phyloP scores from a whole-genome alignment of 2,329 filamentous ascomycete genomes.

The Ceratocystis destructans region DNA sequence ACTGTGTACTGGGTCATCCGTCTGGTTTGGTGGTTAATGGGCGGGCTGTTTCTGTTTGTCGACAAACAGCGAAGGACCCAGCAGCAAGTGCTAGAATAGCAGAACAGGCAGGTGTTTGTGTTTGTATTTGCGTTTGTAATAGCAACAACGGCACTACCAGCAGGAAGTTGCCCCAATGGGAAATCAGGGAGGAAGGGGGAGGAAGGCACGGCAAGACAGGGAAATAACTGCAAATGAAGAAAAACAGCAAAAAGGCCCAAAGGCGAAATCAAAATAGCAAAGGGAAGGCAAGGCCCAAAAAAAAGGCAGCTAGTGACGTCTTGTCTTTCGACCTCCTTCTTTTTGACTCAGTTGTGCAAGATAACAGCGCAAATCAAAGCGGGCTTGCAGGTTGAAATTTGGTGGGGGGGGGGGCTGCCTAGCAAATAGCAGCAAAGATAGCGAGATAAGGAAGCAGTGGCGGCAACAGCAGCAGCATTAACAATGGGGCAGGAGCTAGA shows the following conservation, averaged over 20 bases:
- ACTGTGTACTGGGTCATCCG: neutral
- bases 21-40: neutral
- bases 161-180: neutral
- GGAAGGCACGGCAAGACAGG: neutral
- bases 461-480: no score
- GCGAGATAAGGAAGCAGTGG: neutral
- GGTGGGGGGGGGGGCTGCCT: neutral
- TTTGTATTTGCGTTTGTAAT: neutral
- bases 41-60: neutral
- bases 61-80: neutral
- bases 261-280: neutral
- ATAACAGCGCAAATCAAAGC: constrained; percentile 2
- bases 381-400: neutral
- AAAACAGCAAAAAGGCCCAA: neutral
- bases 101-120: neutral
- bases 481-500: no score
- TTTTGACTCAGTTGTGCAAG: neutral
- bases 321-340: neutral
- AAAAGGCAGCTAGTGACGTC: constrained; percentile 7
- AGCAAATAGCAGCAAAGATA: neutral
- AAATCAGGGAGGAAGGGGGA: neutral
- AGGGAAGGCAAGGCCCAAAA: constrained; percentile 2
- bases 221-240: neutral
- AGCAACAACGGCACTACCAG: neutral
- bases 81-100: neutral